Evolutionary conservation across 2,329 filamentous ascomycete genomes (phyloP).

Genomic region (Sarocladium kiliense): DNA sequence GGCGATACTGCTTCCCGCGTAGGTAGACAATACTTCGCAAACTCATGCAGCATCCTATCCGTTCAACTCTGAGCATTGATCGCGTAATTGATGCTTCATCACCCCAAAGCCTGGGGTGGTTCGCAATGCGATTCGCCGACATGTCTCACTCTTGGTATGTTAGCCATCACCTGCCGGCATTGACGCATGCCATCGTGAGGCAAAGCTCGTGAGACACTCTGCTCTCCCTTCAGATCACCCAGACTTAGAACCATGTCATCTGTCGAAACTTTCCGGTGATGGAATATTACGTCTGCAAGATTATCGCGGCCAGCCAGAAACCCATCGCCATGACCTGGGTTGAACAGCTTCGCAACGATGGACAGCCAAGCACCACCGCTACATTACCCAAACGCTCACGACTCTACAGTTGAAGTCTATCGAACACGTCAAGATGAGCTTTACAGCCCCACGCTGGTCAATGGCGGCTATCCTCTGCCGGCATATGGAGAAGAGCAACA

Average conservation of each 20-base stretch:
- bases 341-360: conserved; percentile 1
- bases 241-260: background rate
- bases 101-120: background rate
- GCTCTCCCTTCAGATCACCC: background rate
- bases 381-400: conserved; percentile 12
- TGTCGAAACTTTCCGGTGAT: background rate
- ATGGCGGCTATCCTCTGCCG: conserved; percentile 7
- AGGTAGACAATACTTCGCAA: too few species aligned
- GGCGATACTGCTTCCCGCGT: too few species aligned
- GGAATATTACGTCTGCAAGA: background rate
- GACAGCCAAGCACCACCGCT: conserved; percentile 11
- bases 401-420: conserved; percentile 11
- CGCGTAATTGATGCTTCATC: background rate
- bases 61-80: background rate
- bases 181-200: conserved; percentile 1
- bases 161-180: background rate
- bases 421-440: conserved; percentile 7
- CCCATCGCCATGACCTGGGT: background rate
- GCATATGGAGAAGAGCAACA: conserved; percentile 8
- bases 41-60: too few species aligned
- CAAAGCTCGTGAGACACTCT: background rate
- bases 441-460: conserved; percentile 4
- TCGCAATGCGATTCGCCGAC: background rate
- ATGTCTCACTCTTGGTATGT: conserved; percentile 7
- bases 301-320: background rate